These are phyloP conservation scores for Neonectria sp. DNA, from an alignment of 2,329 filamentous ascomycete genomes.

Conservation along the genomic window DNA sequence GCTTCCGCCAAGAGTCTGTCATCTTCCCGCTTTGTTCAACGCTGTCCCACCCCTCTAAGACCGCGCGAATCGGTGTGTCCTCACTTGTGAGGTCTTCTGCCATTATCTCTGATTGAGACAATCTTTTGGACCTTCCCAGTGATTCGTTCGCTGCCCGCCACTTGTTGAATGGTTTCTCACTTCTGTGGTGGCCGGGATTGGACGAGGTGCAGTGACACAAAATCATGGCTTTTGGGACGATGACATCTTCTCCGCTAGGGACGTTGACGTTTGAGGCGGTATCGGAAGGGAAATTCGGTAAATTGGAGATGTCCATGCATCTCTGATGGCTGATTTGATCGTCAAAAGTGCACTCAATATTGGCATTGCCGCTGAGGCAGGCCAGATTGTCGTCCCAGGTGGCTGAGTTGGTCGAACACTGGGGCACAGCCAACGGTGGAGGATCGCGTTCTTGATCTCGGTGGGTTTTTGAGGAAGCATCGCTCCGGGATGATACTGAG, in stretches of 20 bases:
- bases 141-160: slow-evolving; percentile 48
- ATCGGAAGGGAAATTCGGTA: neutral
- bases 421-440: neutral
- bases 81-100: slow-evolving; percentile 42
- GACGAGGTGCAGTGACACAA: slow-evolving; percentile 9
- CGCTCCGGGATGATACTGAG: neutral
- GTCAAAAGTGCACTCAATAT: neutral
- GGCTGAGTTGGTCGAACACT: neutral
- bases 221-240: neutral
- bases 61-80: slow-evolving; percentile 44
- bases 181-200: neutral
- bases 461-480: neutral
- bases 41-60: slow-evolving; percentile 50
- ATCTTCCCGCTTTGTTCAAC: slow-evolving; percentile 45
- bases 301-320: neutral
- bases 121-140: slow-evolving; percentile 26
- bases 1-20: slow-evolving; percentile 47
- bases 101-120: slow-evolving; percentile 34
- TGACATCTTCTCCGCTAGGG: neutral
- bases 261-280: slow-evolving; percentile 5
- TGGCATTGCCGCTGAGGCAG: neutral
- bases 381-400: neutral
- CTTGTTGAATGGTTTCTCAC: slow-evolving; percentile 25
- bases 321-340: neutral
- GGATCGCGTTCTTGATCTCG: neutral